A percentile compares a stretch with the other conserved stretches of the same genome.
Conservation (phyloP, 2,329 filamentous ascomycete genomes). For the Biscogniauxia marginata region DNA sequence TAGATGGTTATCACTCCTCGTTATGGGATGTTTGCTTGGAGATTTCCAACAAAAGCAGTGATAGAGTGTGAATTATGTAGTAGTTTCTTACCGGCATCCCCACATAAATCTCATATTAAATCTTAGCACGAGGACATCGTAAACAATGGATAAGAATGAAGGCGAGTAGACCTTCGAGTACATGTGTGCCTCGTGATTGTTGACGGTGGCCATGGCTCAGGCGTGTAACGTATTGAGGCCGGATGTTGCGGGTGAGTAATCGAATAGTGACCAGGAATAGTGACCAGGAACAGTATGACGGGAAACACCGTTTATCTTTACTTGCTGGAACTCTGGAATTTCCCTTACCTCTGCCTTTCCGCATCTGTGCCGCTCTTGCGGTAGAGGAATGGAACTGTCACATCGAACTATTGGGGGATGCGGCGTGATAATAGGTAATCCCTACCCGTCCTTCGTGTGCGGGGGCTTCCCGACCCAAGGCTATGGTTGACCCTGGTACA, state of each 20-base stretch:
- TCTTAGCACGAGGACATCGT: slow-evolving; percentile 28
- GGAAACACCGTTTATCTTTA: not conserved
- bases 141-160: slow-evolving; percentile 12
- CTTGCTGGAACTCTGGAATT: not conserved
- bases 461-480: not conserved
- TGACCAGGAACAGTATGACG: not conserved
- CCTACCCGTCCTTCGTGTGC: not conserved
- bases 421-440: not conserved
- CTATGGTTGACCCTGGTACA: not conserved
- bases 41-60: not conserved
- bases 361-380: not conserved
- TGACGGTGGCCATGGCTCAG: not conserved
- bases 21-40: not conserved
- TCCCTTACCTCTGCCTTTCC: not conserved
- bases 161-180: slow-evolving; percentile 14
- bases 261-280: not conserved
- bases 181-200: not conserved
- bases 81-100: slow-evolving; percentile 36
- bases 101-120: slow-evolving; percentile 38
- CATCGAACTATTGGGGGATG: not conserved
- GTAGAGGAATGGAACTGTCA: not conserved
- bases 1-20: not conserved
- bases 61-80: not conserved
- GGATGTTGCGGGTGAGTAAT: not conserved
- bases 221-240: not conserved